phyloP scores from a whole-genome alignment of 306 rosid species.

The Begonia masoniana region DNA sequence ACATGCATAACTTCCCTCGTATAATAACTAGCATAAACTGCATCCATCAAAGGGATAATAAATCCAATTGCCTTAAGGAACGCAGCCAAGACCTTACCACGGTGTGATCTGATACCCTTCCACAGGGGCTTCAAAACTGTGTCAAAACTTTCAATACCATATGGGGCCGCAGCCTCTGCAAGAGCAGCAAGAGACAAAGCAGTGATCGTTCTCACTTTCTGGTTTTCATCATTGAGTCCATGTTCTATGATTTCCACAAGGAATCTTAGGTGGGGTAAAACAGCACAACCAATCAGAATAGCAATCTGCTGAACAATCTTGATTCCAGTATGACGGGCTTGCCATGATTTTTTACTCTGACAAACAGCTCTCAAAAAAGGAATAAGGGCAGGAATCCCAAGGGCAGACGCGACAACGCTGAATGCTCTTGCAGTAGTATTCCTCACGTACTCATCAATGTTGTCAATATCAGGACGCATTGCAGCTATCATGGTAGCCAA shows the following conservation, averaged over 20 bases:
- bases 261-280: conserved; percentile 76
- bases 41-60: conserved; percentile 92
- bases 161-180: conserved; percentile 96
- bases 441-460: conserved; percentile 87
- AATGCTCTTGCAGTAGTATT: conserved; percentile 93
- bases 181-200: conserved; percentile 92
- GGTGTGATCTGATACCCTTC: conserved; percentile 96
- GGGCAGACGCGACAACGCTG: conserved; percentile 94
- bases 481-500: conserved; percentile 99
- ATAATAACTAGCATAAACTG: conserved; percentile 81
- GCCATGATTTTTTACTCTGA: conserved; percentile 99
- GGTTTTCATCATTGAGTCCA: conserved; percentile 87
- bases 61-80: conserved; percentile 91
- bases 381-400: conserved; percentile 84
- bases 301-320: conserved; percentile 99
- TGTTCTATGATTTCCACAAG: conserved; percentile 89
- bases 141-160: conserved; percentile 95
- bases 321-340: conserved; percentile 91
- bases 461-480: conserved; percentile 96
- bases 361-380: conserved; percentile 93
- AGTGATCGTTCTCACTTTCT: conserved; percentile 91
- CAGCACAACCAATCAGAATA: conserved; percentile 90
- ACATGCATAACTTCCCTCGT: conserved; percentile 91
- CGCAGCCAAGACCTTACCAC: conserved; percentile 93
- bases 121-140: conserved; percentile 85